phyloP scores from a whole-genome alignment of 78 protist species.

The Anaeramoeba ignava region DNA sequence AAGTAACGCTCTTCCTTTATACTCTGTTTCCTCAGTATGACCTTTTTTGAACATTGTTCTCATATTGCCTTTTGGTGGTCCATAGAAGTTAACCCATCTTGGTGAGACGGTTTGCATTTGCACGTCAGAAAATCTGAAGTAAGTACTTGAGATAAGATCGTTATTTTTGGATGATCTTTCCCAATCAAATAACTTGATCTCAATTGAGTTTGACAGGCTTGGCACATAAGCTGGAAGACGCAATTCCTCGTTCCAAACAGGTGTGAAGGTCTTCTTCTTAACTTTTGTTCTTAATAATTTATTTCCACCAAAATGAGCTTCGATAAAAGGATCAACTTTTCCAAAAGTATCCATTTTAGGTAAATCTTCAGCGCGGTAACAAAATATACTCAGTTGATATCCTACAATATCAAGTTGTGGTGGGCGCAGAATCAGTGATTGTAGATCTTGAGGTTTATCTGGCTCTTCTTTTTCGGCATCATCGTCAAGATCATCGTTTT shows the following conservation, averaged over 20 bases:
- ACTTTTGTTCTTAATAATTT: background rate
- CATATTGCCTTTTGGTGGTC: slow-evolving; percentile 10
- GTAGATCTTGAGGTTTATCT: background rate
- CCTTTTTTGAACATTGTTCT: slow-evolving; percentile 8
- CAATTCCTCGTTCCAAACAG: slow-evolving; percentile 26
- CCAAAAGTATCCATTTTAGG: slow-evolving; percentile 26
- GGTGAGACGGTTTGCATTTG: slow-evolving; percentile 16
- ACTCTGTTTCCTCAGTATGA: background rate
- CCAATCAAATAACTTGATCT: background rate
- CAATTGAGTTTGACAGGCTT: slow-evolving; percentile 12
- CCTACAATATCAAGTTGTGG: slow-evolving; percentile 14
- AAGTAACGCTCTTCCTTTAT: slow-evolving; percentile 20
- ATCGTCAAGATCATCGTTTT: slow-evolving; percentile 18
- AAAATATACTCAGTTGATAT: background rate
- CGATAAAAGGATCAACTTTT: slow-evolving; percentile 19
- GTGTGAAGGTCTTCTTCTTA: background rate
- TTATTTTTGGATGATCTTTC: background rate
- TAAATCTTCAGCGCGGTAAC: slow-evolving; percentile 19
- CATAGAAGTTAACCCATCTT: slow-evolving; percentile 24
- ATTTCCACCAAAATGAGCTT: slow-evolving; percentile 10
- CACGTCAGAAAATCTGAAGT: slow-evolving; percentile 1
- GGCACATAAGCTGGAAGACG: slow-evolving; percentile 14
- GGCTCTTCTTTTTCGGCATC: slow-evolving; percentile 12
- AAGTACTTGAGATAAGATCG: background rate
- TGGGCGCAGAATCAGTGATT: slow-evolving; percentile 3